Evolutionary conservation across 2,329 filamentous ascomycete species (phyloP).

Genomic region (Cladosporium sp.): DNA sequence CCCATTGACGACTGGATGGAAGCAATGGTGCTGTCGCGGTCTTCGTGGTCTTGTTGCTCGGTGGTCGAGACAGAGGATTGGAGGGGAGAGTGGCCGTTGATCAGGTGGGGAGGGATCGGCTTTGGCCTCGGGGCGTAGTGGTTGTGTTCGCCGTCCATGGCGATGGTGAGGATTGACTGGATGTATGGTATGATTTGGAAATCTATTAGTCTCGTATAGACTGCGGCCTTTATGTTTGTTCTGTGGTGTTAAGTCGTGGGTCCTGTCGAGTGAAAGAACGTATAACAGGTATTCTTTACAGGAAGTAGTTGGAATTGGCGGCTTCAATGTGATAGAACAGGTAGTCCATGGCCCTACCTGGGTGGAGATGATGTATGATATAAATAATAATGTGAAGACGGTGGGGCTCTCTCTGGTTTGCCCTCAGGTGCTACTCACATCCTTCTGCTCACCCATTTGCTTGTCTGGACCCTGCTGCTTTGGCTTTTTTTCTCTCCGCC

Average conservation of each 20-base stretch:
- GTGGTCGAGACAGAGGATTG: constrained; percentile 36
- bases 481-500: too few relatives aligned
- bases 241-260: neutral
- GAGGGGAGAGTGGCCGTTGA: constrained; percentile 53
- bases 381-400: constrained; percentile 3
- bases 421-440: too few relatives aligned
- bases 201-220: neutral
- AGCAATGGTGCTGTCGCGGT: constrained; percentile 54
- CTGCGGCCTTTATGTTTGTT: neutral
- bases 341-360: constrained; percentile 26
- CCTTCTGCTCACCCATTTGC: too few relatives aligned
- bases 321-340: constrained; percentile 34
- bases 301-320: constrained; percentile 31
- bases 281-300: constrained; percentile 19
- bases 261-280: neutral
- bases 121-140: constrained; percentile 35
- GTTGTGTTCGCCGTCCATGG: constrained; percentile 42
- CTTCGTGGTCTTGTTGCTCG: constrained; percentile 45
- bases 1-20: constrained; percentile 57
- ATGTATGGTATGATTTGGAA: too few relatives aligned
- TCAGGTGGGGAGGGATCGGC: constrained; percentile 54
- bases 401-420: neutral
- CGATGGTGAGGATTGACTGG: constrained; percentile 4
- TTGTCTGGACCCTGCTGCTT: too few relatives aligned
- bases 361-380: neutral